These are phyloP conservation scores for Raphanus raphanistrum DNA, from an alignment of 345 rosid genomes.

Conservation along the genomic window DNA sequence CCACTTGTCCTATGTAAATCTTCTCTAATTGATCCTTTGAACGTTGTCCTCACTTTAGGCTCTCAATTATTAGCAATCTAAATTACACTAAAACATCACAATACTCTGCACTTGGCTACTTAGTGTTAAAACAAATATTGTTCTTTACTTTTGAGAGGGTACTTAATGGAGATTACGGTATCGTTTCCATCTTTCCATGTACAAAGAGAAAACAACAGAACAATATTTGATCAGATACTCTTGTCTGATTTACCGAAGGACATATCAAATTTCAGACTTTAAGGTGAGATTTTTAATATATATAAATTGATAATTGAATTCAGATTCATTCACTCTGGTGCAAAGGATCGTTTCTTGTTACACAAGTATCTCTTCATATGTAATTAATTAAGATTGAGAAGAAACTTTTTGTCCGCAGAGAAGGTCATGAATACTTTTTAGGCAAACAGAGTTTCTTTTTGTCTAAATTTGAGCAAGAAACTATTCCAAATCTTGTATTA, in stretches of 20 bases:
- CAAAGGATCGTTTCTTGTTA: slow-evolving; percentile 10
- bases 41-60: slow-evolving; percentile 17
- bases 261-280: slow-evolving; percentile 2
- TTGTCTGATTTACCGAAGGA: slow-evolving; percentile 28
- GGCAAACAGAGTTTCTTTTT: background rate
- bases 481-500: background rate
- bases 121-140: slow-evolving; percentile 8
- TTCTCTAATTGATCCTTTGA: slow-evolving; percentile 28
- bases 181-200: background rate
- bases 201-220: slow-evolving; percentile 20
- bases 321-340: slow-evolving; percentile 1
- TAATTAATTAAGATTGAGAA: background rate
- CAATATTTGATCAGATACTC: slow-evolving; percentile 28
- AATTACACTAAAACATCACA: slow-evolving; percentile 30
- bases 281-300: slow-evolving; percentile 17
- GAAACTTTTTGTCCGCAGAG: background rate
- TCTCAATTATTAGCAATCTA: slow-evolving; percentile 31
- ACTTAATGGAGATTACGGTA: slow-evolving; percentile 4
- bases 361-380: background rate
- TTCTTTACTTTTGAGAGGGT: slow-evolving; percentile 2
- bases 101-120: slow-evolving; percentile 39
- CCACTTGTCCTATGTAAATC: slow-evolving; percentile 39
- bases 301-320: background rate
- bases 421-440: background rate
- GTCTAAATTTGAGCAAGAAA: background rate